Percentiles rank a stretch among this genome's conserved stretches.
Evolutionary conservation across 805 yeast genomes (phyloP).

Genomic region (Yamadazyma tumulicola): DNA sequence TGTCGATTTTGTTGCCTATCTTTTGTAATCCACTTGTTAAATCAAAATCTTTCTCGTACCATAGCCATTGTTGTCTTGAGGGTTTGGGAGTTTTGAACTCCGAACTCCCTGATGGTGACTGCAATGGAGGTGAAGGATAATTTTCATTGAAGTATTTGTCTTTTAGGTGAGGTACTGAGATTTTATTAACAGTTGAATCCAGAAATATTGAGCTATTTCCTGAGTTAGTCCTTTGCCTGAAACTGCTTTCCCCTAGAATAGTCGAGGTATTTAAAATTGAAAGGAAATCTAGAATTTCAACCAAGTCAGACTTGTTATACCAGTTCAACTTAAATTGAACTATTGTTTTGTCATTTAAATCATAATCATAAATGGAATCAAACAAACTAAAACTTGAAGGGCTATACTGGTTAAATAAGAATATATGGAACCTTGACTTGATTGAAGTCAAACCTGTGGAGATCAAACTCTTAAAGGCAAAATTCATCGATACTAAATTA

Average conservation of each 20-base stretch:
- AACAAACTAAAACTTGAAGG: constrained; percentile 5
- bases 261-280: constrained; percentile 8
- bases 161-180: too few species aligned
- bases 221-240: not conserved
- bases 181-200: not conserved
- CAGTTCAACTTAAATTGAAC: constrained; percentile 12
- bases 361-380: constrained; percentile 2
- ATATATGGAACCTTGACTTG: constrained; percentile 20
- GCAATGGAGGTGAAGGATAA: constrained; percentile 7
- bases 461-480: constrained; percentile 17
- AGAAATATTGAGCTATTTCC: constrained; percentile 1
- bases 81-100: not conserved
- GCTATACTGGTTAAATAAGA: constrained; percentile 14
- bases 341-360: constrained; percentile 11
- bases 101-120: not conserved
- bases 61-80: constrained; percentile 21
- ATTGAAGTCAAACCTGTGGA: constrained; percentile 28
- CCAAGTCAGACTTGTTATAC: constrained; percentile 9
- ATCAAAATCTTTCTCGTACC: constrained; percentile 29
- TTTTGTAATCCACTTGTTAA: constrained; percentile 9
- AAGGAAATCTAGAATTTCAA: constrained; percentile 8
- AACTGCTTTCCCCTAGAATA: not conserved
- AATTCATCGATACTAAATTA: constrained; percentile 13
- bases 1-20: constrained; percentile 3
- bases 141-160: not conserved